Evolutionary conservation across 164 flowering plant genomes (phyloP).

Genomic region (Nelumbo lutea): DNA sequence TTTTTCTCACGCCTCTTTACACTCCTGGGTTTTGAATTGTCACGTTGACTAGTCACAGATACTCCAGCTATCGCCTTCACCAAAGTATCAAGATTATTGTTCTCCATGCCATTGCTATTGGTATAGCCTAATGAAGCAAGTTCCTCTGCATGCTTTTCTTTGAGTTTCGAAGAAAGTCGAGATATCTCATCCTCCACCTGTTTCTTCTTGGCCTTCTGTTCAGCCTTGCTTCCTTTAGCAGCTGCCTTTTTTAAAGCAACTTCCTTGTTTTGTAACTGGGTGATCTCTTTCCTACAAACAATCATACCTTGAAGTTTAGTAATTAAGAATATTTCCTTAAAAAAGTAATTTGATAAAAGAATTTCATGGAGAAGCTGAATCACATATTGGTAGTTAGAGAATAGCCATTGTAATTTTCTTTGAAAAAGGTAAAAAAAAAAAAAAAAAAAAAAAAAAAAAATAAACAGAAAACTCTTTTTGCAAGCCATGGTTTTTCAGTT

Average conservation of each 20-base stretch:
- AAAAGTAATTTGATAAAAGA: not conserved
- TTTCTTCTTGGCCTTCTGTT: slow-evolving; percentile 94
- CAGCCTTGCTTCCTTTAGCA: slow-evolving; percentile 97
- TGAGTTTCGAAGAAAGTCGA: slow-evolving; percentile 58
- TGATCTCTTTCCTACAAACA: slow-evolving; percentile 63
- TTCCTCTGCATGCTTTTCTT: slow-evolving; percentile 72
- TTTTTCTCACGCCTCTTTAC: slow-evolving; percentile 67
- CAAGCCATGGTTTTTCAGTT: too few species aligned
- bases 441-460: too few species aligned
- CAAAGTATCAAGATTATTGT: slow-evolving; percentile 47
- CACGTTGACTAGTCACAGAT: slow-evolving; percentile 41
- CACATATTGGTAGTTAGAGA: too few species aligned
- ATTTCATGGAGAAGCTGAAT: not conserved
- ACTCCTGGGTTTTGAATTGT: slow-evolving; percentile 61
- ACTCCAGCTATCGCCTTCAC: slow-evolving; percentile 89
- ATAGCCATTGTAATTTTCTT: too few species aligned
- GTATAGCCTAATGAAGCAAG: slow-evolving; percentile 71
- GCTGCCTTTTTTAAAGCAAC: slow-evolving; percentile 70
- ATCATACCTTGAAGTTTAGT: not conserved
- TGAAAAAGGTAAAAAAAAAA: too few species aligned
- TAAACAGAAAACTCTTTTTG: too few species aligned
- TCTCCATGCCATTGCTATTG: slow-evolving; percentile 28
- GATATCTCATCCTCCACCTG: slow-evolving; percentile 89
- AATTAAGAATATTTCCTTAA: not conserved
- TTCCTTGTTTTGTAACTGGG: slow-evolving; percentile 76